These are phyloP conservation scores for Rhizopogon salebrosus DNA, from an alignment of 768 basidiomycete genomes.

Conservation along the genomic window DNA sequence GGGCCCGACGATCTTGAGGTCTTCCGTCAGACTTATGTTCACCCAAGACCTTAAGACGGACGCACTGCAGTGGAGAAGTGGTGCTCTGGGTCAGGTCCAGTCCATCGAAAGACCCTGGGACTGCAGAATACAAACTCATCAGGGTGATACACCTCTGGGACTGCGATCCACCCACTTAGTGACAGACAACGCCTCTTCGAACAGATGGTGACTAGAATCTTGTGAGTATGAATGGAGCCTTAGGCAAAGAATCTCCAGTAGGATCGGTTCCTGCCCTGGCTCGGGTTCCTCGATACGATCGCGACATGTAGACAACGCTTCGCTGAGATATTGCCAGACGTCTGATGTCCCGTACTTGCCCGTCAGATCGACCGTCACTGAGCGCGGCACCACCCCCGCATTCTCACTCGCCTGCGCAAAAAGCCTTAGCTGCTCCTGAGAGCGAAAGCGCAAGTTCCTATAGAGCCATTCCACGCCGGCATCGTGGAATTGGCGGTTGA, in stretches of 20 bases:
- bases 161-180: conserved; percentile 29
- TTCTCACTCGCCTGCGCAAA: conserved; percentile 7
- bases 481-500: conserved; percentile 14
- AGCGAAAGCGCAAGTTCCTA: conserved; percentile 20
- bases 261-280: not conserved
- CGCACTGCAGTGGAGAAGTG: conserved; percentile 59
- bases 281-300: conserved; percentile 1
- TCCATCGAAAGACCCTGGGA: conserved; percentile 51
- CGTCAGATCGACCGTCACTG: conserved; percentile 22
- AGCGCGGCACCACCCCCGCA: conserved; percentile 20
- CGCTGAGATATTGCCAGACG: conserved; percentile 22
- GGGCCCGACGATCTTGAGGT: conserved; percentile 18
- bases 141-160: conserved; percentile 1
- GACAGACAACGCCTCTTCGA: conserved; percentile 28
- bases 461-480: conserved; percentile 20
- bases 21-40: not conserved
- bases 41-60: conserved; percentile 2
- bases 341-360: conserved; percentile 24
- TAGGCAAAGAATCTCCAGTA: conserved; percentile 29
- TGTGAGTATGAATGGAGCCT: conserved; percentile 35
- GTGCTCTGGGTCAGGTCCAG: conserved; percentile 56
- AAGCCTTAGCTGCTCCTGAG: conserved; percentile 15
- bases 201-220: conserved; percentile 23
- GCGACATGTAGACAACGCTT: conserved; percentile 22
- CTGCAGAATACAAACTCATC: conserved; percentile 14